These are phyloP conservation scores for Apostasia ramifera DNA, from an alignment of 106 monocot genomes.

Conservation along the genomic window DNA sequence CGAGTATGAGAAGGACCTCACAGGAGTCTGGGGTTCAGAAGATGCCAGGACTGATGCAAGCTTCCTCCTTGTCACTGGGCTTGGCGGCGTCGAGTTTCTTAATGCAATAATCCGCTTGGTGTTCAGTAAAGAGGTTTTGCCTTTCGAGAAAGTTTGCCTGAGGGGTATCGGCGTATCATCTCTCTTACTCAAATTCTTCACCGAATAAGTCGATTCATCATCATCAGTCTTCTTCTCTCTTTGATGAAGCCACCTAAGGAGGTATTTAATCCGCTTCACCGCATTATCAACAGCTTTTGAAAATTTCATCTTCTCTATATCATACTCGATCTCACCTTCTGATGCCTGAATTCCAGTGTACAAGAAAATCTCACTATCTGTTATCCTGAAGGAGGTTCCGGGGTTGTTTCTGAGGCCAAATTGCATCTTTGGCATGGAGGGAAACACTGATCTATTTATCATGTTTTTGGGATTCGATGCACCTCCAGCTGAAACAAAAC, in stretches of 20 bases:
- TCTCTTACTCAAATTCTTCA: slow-evolving; percentile 31
- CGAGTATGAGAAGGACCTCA: background rate
- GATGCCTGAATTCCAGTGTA: slow-evolving; percentile 41
- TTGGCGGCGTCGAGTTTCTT: background rate
- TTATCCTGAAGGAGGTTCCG: slow-evolving; percentile 66
- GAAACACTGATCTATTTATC: slow-evolving; percentile 18
- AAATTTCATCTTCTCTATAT: slow-evolving; percentile 26
- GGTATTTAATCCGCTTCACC: slow-evolving; percentile 42
- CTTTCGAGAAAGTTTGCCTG: slow-evolving; percentile 23
- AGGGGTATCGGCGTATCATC: slow-evolving; percentile 64
- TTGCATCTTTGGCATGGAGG: slow-evolving; percentile 44
- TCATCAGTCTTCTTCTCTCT: slow-evolving; percentile 49
- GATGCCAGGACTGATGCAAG: background rate
- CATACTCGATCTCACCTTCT: slow-evolving; percentile 18
- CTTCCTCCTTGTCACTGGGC: background rate
- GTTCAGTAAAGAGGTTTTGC: background rate
- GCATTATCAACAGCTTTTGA: slow-evolving; percentile 41
- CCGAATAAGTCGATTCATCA: slow-evolving; percentile 33
- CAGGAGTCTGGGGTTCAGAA: slow-evolving; percentile 4
- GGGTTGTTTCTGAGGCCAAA: slow-evolving; percentile 44
- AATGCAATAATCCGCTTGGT: background rate
- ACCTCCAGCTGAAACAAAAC: slow-evolving; percentile 65
- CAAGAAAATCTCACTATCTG: slow-evolving; percentile 85
- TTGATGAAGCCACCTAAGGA: slow-evolving; percentile 36
- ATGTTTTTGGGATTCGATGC: slow-evolving; percentile 34